Evolutionary conservation across 1,284 basidiomycete genomes (phyloP).

Genomic region (Marasmius oreades): DNA sequence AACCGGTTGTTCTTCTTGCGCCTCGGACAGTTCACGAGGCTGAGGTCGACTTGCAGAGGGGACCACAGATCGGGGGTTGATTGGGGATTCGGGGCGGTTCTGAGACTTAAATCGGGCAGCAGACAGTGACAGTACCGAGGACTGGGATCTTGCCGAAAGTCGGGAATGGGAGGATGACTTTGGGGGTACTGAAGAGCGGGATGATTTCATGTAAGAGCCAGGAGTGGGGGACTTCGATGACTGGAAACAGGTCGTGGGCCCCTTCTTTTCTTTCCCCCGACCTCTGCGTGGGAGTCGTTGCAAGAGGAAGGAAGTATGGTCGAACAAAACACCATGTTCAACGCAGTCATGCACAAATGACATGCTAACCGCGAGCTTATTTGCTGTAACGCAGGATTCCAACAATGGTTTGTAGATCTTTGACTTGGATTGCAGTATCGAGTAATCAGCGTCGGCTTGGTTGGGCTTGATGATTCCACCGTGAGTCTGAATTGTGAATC

Average conservation of each 20-base stretch:
- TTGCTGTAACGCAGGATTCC: constrained; percentile 31
- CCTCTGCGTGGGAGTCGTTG: constrained; percentile 8
- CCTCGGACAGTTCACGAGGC: not conserved
- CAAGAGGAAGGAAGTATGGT: constrained; percentile 33
- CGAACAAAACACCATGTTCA: constrained; percentile 39
- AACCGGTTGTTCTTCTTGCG: not conserved
- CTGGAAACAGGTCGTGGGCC: not conserved
- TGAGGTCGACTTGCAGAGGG: not conserved
- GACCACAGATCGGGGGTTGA: not conserved
- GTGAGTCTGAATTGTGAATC: constrained; percentile 42
- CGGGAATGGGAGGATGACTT: not conserved
- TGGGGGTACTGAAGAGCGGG: no score
- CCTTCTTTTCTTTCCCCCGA: not conserved
- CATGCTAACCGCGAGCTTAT: constrained; percentile 41
- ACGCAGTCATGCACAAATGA: constrained; percentile 57
- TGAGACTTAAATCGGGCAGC: not conserved
- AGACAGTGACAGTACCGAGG: not conserved
- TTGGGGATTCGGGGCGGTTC: not conserved
- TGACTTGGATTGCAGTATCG: constrained; percentile 47
- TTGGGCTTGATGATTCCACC: constrained; percentile 54
- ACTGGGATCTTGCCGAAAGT: not conserved
- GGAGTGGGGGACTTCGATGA: not conserved
- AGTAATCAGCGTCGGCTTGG: constrained; percentile 52
- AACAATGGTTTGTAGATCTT: constrained; percentile 47
- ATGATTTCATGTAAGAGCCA: not conserved